Evolutionary conservation across 202 grass and related monocot species (phyloP).

Genomic region (Zoysia matrella): DNA sequence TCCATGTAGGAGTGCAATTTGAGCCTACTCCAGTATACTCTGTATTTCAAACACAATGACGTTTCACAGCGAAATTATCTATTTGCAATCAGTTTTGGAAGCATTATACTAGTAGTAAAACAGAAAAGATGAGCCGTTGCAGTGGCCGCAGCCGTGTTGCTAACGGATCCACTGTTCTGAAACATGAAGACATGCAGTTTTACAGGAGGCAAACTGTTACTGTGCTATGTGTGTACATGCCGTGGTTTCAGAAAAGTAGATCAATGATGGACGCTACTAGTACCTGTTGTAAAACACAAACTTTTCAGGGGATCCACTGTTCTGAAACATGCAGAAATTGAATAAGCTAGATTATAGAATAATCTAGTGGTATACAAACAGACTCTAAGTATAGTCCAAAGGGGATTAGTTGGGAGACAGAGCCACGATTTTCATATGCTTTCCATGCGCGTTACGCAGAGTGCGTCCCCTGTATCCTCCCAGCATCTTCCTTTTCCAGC

Average conservation of each 20-base stretch:
- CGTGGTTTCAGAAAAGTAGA: background rate
- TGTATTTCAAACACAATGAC: no score
- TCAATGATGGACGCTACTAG: conserved; percentile 29
- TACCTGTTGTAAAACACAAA: conserved; percentile 18
- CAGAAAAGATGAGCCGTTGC: background rate
- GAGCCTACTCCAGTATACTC: no score
- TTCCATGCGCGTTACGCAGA: background rate
- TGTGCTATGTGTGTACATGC: conserved; percentile 15
- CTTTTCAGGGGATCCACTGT: background rate
- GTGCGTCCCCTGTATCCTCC: background rate
- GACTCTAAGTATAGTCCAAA: no score
- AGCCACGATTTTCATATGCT: background rate
- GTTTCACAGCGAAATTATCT: background rate
- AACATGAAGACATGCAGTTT: conserved; percentile 28
- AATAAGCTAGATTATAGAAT: no score
- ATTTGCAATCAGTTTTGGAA: background rate
- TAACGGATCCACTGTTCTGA: conserved; percentile 39
- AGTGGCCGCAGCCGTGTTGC: conserved; percentile 1
- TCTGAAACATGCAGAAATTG: no score
- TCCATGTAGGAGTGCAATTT: no score
- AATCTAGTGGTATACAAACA: no score
- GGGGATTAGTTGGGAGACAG: no score
- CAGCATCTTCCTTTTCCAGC: background rate
- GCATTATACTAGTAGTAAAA: background rate
- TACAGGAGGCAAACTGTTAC: conserved; percentile 26